phyloP scores from a whole-genome alignment of 371 early-diverging fungal genomes.

The Nosema muscidifuracis region DNA sequence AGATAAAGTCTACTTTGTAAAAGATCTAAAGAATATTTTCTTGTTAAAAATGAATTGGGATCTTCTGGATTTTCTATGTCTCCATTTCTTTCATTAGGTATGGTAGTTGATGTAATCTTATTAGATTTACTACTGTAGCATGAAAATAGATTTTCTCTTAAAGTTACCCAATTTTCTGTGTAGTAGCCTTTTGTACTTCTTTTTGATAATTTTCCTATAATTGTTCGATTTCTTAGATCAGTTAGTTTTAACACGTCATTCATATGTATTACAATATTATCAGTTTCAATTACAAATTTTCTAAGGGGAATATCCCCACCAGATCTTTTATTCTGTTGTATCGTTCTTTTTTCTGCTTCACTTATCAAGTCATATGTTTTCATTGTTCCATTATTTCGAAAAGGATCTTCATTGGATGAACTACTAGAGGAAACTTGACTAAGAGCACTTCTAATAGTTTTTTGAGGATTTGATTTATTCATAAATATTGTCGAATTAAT shows the following conservation, averaged over 20 bases:
- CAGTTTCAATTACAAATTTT: conserved; percentile 33
- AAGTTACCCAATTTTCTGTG: conserved; percentile 29
- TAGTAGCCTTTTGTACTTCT: conserved; percentile 34
- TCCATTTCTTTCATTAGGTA: conserved; percentile 14
- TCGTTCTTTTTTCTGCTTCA: conserved; percentile 27
- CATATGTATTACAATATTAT: conserved; percentile 3
- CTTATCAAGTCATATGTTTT: background rate
- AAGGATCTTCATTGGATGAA: too few species aligned
- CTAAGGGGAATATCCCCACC: conserved; percentile 11
- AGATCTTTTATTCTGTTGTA: conserved; percentile 6
- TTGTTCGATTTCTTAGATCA: conserved; percentile 17
- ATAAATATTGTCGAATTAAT: too few species aligned
- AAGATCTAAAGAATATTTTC: conserved; percentile 39
- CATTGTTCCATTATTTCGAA: too few species aligned
- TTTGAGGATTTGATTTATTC: too few species aligned
- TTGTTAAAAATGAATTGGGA: conserved; percentile 7
- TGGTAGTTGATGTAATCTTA: background rate
- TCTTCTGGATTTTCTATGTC: conserved; percentile 29
- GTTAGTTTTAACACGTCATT: conserved; percentile 22
- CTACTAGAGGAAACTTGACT: too few species aligned
- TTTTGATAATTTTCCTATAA: conserved; percentile 39
- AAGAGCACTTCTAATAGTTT: too few species aligned
- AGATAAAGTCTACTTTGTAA: conserved; percentile 15
- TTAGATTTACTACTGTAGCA: conserved; percentile 28
- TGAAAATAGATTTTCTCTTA: conserved; percentile 33